Base-by-base conservation (phyloP, 495 filamentous ascomycete genomes). In the Bacidia rubella region DNA sequence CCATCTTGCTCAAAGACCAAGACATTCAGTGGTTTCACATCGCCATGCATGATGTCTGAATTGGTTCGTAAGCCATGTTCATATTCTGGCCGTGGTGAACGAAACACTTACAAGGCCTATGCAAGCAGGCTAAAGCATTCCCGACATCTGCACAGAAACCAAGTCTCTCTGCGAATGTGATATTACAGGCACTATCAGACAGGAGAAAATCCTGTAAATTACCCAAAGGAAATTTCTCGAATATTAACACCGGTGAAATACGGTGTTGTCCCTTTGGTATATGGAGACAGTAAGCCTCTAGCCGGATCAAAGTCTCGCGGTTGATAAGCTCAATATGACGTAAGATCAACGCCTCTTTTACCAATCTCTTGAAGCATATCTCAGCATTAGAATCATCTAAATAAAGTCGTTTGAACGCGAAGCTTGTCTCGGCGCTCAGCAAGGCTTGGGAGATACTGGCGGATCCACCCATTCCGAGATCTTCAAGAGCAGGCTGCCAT, bases 251-350 rank as follows among this genome's bases (percentile, higher is more conserved):
- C 12, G 59, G 59, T 49, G 27, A 61, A 22, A 60, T 45, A 17
- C 52, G 26, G 21, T 53, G 24, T 10, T 9, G 11, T 12, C 15
- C n/a, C 20, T 15, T 7, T 4, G 21, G 23, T 20, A 54, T 54
- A 21, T 62, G 57, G 53, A 53, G 60, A 23, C 53, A 53, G 4
- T 59, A 49, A 17, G 56, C 59, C 39, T 59, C 54, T 20, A 62
- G 43, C 2, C 52, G n/a, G 10, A 54, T 26, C 19, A 62, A 49
- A 29, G 59, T 51, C n/a, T 23, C 38, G 32, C 60, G 59, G 26
- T 54, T 20, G 19, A 47, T 40, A 19, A 62, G 49, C 2, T 10
- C 1, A 4, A 47, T 39, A 26, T 54, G 53, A 15, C 29, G 17
- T 47, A 53, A 20, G 10, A 47, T 47, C 9, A 11, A 12, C 7